phyloP scores from a whole-genome alignment of 495 filamentous ascomycete genomes.

The Penicillium turbatum region DNA sequence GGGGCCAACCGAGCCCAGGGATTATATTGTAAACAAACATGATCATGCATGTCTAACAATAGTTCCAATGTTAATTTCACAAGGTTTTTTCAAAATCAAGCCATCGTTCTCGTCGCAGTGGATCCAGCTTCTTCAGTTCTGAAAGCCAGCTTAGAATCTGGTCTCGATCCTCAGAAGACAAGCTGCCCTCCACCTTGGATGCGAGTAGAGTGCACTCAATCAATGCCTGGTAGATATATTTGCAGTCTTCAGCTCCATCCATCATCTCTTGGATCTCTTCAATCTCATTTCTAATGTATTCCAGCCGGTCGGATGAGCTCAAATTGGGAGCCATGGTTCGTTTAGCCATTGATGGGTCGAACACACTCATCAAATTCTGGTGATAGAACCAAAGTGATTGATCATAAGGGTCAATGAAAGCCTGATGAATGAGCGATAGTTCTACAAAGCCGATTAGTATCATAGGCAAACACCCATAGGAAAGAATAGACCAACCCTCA shows the following conservation, averaged over 20 bases:
- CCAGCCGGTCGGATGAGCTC: conserved; percentile 53
- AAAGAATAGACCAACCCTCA: conserved; percentile 48
- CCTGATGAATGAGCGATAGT: conserved; percentile 66
- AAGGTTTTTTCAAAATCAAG: conserved; percentile 51
- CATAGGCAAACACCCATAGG: neutral
- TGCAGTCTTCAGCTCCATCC: conserved; percentile 69
- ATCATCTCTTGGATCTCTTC: conserved; percentile 67
- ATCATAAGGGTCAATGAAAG: conserved; percentile 83
- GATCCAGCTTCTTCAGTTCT: conserved; percentile 62
- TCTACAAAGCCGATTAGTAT: conserved; percentile 44
- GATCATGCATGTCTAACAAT: neutral
- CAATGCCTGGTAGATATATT: conserved; percentile 76
- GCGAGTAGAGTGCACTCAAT: conserved; percentile 51
- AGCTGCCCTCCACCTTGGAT: conserved; percentile 34
- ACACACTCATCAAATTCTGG: conserved; percentile 66
- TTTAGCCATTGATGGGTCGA: conserved; percentile 47
- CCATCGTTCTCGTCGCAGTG: conserved; percentile 66
- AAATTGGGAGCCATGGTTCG: conserved; percentile 61
- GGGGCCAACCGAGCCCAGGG: neutral
- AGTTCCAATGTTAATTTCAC: conserved; percentile 9
- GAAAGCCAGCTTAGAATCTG: conserved; percentile 56
- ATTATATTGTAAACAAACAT: neutral
- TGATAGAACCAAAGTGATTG: conserved; percentile 98
- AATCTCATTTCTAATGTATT: conserved; percentile 65
- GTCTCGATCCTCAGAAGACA: conserved; percentile 36